Percentiles rank a stretch among this genome's conserved stretches.
Conservation (phyloP, 1,284 basidiomycete genomes). For the Bondarzewia mesenterica region DNA sequence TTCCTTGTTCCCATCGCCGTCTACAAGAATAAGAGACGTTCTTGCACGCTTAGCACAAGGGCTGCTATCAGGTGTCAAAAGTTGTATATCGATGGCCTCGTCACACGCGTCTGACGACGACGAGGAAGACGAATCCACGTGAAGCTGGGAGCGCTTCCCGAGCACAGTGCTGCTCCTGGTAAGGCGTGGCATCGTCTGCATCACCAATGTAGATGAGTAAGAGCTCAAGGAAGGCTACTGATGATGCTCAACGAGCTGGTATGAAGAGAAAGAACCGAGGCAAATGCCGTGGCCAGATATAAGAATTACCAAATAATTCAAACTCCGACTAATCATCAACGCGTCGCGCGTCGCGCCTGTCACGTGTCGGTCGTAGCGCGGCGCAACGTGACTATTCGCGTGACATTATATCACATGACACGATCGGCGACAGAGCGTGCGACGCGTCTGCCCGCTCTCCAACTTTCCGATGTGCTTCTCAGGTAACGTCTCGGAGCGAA, state of each 20-base stretch:
- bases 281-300: conserved; percentile 10
- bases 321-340: conserved; percentile 17
- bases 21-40: conserved; percentile 34
- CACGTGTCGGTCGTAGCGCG: conserved; percentile 16
- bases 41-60: conserved; percentile 59
- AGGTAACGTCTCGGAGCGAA: no score
- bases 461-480: no score
- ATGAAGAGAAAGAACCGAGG: conserved; percentile 10
- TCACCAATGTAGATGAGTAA: conserved; percentile 9
- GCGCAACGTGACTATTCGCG: conserved; percentile 11
- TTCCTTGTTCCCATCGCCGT: conserved; percentile 63
- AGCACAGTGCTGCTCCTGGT: conserved; percentile 40
- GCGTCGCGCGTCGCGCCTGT: conserved; percentile 19
- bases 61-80: conserved; percentile 51
- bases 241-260: conserved; percentile 7
- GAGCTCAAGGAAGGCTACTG: conserved; percentile 4
- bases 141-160: conserved; percentile 46
- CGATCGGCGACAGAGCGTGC: not conserved
- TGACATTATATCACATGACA: not conserved
- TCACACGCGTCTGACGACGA: conserved; percentile 13
- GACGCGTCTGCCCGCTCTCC: no score
- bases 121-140: conserved; percentile 9
- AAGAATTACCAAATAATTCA: conserved; percentile 12
- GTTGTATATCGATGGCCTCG: conserved; percentile 10
- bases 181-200: conserved; percentile 16